Evolutionary conservation across 2,329 filamentous ascomycete species (phyloP).

Genomic region (Zasmidium angulare): DNA sequence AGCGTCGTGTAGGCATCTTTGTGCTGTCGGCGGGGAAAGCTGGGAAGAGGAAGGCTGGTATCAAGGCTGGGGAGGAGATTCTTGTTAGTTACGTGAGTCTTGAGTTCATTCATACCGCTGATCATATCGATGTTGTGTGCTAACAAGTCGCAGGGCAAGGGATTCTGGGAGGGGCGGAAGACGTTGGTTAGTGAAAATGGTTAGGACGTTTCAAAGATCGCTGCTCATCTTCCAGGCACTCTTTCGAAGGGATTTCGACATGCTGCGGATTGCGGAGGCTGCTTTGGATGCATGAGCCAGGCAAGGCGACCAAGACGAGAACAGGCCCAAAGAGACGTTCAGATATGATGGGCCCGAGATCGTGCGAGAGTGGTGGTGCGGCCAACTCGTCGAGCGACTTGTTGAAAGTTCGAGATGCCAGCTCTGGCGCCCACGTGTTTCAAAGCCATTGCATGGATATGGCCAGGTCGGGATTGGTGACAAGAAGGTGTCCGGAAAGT

Average conservation of each 20-base stretch:
- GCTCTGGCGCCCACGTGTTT: neutral
- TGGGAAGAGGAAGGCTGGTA: conserved; percentile 47
- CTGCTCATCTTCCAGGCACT: conserved; percentile 3
- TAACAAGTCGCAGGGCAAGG: conserved; percentile 36
- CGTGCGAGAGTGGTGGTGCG: too few species aligned
- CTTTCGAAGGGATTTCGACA: conserved; percentile 27
- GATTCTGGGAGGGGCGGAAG: conserved; percentile 30
- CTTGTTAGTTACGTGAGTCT: conserved; percentile 49
- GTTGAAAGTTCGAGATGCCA: neutral
- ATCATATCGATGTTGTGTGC: neutral
- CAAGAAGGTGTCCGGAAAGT: neutral
- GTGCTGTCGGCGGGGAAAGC: conserved; percentile 51
- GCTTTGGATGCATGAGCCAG: conserved; percentile 25
- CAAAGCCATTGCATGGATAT: too few species aligned
- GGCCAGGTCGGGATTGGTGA: neutral
- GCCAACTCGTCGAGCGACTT: too few species aligned
- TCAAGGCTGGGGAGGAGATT: conserved; percentile 51
- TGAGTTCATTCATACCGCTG: neutral
- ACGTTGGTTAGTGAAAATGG: conserved; percentile 8
- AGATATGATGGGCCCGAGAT: too few species aligned
- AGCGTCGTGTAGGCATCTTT: conserved; percentile 52
- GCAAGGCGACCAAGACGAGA: too few species aligned
- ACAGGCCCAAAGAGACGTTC: too few species aligned
- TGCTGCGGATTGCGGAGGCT: conserved; percentile 26
- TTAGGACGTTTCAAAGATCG: neutral